Base-by-base conservation (phyloP, 2,329 filamentous ascomycete species). In the Fusarium oligoseptatum region DNA sequence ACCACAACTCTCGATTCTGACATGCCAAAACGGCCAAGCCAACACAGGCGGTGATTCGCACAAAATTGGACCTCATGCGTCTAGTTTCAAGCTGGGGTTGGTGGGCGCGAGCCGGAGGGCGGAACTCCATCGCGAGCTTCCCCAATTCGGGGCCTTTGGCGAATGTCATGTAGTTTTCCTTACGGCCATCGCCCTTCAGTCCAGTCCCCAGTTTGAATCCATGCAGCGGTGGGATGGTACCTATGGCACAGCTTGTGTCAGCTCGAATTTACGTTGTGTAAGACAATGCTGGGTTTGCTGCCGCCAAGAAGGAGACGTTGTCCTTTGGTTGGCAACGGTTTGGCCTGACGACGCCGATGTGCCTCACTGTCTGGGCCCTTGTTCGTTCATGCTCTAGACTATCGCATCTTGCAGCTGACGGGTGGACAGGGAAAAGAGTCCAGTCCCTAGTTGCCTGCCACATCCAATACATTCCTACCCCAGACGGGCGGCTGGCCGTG, bases 221-320 rank as follows among this genome's bases (percentile, higher is more conserved):
- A 66, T 73, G 45, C 41, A 65, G 52, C 29, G 27, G 48, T 52
- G 48, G 43, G 36, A 58, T 58, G 55, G 55, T 17, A 34, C 11
- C 10, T 34, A 48, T 56, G 57, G 57, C 45, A 68, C 56, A 70
- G 71, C 70, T 66, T 50, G 61, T 77, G 76, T 77, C 74, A 78
- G 74, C 76, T 68, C 65, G 61, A 72, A 62, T 72, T 71, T 66
- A 36, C 60, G 22, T 73, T 69, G 72, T 73, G 76, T 74, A 74
- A 78, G 68, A 74, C 69, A 70, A 76, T 72, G 71, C 72, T 65
- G 55, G 71, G 57, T 75, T 72, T 67, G 62, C 73, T 74, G 64
- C 70, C 66, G 75, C 71, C 75, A 75, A 75, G 65, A 64, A 68
- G 60, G 20, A 52, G 48, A 50, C 60, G 56, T 65, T 67, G 68